These are phyloP conservation scores for Vaucheria bursata DNA, from an alignment of 352 stramenopile species.

Conservation along the genomic window DNA sequence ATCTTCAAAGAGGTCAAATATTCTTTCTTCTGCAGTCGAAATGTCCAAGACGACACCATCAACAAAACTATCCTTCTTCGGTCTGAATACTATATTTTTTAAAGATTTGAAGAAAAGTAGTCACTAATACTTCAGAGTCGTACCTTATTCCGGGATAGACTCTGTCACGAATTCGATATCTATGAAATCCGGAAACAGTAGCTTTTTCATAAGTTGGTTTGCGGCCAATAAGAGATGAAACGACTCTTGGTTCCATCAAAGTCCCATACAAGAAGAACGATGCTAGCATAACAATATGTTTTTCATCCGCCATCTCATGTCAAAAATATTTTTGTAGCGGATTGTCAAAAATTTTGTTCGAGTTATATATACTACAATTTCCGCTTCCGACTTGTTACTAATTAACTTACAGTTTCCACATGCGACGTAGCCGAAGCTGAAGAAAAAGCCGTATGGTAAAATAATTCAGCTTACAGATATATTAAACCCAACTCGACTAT, in stretches of 20 bases:
- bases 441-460: too few relatives aligned
- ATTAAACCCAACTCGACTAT: too few relatives aligned
- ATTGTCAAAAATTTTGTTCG: not conserved
- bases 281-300: not conserved
- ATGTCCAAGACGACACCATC: not conserved
- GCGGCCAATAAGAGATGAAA: not conserved
- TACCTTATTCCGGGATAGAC: not conserved
- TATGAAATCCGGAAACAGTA: not conserved
- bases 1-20: slow-evolving; percentile 5
- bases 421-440: too few relatives aligned
- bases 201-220: not conserved
- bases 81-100: not conserved
- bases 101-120: not conserved
- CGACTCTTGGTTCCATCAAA: not conserved
- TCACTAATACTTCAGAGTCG: not conserved
- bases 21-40: not conserved
- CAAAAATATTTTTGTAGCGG: not conserved
- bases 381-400: too few relatives aligned
- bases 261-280: slow-evolving; percentile 3
- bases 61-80: not conserved
- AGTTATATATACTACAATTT: not conserved
- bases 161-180: not conserved
- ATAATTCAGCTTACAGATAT: too few relatives aligned
- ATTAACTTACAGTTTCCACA: too few relatives aligned
- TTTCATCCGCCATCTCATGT: not conserved